Percentiles rank a stretch among this genome's conserved stretches.
phyloP scores from a whole-genome alignment of 768 basidiomycete species.

The Leccinum pellstonianum region DNA sequence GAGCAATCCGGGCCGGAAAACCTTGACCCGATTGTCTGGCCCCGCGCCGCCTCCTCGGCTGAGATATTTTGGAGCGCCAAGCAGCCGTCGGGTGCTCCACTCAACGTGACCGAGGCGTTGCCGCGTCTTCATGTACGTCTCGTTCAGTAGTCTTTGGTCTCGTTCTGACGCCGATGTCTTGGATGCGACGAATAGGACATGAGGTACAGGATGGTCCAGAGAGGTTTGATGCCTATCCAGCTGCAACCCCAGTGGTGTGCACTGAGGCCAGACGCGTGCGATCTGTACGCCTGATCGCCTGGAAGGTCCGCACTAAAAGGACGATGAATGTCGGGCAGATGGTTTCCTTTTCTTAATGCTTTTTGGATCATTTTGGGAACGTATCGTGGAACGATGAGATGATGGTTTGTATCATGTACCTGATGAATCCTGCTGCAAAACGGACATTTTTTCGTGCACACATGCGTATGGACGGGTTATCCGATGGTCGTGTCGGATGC shows the following conservation, averaged over 20 bases:
- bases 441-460: neutral
- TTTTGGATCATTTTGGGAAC: neutral
- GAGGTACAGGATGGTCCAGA: constrained; percentile 46
- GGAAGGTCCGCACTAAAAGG: neutral
- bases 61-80: constrained; percentile 56
- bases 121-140: constrained; percentile 44
- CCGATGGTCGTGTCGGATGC: no score
- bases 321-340: neutral
- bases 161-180: neutral
- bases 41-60: constrained; percentile 44
- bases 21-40: constrained; percentile 48
- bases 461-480: neutral
- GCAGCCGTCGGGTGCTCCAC: constrained; percentile 34
- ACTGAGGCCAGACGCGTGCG: constrained; percentile 45
- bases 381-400: neutral
- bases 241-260: constrained; percentile 63
- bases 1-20: constrained; percentile 46
- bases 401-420: neutral
- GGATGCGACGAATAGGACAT: constrained; percentile 33
- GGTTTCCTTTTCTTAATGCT: neutral
- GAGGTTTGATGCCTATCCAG: constrained; percentile 46
- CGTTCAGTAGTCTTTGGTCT: accelerated
- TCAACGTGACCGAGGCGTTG: constrained; percentile 40
- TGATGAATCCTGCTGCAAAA: neutral
- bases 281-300: constrained; percentile 28